Base-by-base conservation (phyloP, 192 early-diverging fungal species). In the Anaeromyces robustus region DNA sequence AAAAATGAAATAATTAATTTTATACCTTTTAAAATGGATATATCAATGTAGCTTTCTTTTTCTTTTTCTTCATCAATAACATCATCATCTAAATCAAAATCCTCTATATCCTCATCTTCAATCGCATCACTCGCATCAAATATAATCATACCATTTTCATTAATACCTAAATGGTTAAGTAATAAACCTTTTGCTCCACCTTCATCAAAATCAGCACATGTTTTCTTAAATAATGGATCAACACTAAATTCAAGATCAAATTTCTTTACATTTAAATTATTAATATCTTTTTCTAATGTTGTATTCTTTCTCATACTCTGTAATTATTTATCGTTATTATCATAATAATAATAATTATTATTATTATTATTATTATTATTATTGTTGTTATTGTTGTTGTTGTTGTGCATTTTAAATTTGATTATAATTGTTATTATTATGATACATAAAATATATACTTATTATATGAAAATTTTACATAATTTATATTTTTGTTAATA, bases 171-270 rank as follows among this genome's bases (percentile, higher is more conserved):
- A 80, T 96, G 94, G 84, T 96, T 97, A 59, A 99, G 85, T 41
- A 99, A 86, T 41, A 99, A 86, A 11, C 96, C 96, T 32, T 93
- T 91, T 28, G 96, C 96, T 12, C 96, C 96, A 30, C 97, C 96
- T 86, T 99, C 96, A 84, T 99, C 97, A 87, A 99, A 98, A 84
- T 97, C 96, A 13, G 96, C 96, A 17, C 93, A 95, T n/a, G 96
- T 97, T 84, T 99, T 99, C 83, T 96, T 95, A 87, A 97, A 99
- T 30, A 98, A 86, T 39, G 97, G 97, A 84, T 99, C 97, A 16
- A 97, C 93, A 4, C 90, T 87, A 79, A 96, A 97, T 82, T 99
- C 97, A 22, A 96, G 85, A 79, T 98, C 96, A 22, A 96, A 90
- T 81, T 94, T 93, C 80, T 96, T 95, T 77, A 94, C 86, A 30